Percentiles rank a stretch among this genome's conserved stretches.
These are phyloP conservation scores for Macrotyloma uniflorum DNA, from an alignment of 306 rosid genomes.

Conservation along the genomic window DNA sequence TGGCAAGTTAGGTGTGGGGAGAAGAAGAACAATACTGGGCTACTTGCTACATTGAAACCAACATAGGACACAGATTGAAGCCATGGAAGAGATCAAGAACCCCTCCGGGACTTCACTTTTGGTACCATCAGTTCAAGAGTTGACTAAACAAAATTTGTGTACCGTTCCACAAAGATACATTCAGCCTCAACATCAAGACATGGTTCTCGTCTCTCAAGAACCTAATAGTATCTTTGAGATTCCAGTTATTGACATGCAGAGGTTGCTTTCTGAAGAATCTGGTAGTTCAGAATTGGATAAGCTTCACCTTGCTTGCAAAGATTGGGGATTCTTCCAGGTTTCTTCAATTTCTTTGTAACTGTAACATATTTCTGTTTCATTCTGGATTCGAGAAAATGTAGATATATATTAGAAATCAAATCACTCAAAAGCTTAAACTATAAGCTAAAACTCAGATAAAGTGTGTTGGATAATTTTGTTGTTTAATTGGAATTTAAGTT, in stretches of 20 bases:
- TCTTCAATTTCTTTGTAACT: neutral
- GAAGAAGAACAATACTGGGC: neutral
- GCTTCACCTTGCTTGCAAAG: conserved; percentile 46
- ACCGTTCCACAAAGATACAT: conserved; percentile 43
- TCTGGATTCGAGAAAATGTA: neutral
- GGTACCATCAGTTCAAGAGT: conserved; percentile 50
- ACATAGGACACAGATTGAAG: neutral
- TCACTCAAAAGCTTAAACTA: neutral
- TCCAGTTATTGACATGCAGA: conserved; percentile 45
- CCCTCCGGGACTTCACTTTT: conserved; percentile 35
- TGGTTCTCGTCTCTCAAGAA: neutral
- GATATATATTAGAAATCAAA: neutral
- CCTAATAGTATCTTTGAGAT: neutral
- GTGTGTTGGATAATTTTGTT: neutral
- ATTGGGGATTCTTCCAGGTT: conserved; percentile 55
- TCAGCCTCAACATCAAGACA: conserved; percentile 21
- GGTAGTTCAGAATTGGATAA: conserved; percentile 38
- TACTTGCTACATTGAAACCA: neutral
- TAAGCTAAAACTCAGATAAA: neutral
- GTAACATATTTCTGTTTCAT: neutral
- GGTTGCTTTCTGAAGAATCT: conserved; percentile 19
- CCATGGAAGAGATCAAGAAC: conserved; percentile 35
- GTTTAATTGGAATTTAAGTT: neutral
- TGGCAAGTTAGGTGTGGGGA: neutral
- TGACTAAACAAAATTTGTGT: conserved; percentile 5